phyloP scores from a whole-genome alignment of 2,329 filamentous ascomycete species.

The Didymella pinodella region DNA sequence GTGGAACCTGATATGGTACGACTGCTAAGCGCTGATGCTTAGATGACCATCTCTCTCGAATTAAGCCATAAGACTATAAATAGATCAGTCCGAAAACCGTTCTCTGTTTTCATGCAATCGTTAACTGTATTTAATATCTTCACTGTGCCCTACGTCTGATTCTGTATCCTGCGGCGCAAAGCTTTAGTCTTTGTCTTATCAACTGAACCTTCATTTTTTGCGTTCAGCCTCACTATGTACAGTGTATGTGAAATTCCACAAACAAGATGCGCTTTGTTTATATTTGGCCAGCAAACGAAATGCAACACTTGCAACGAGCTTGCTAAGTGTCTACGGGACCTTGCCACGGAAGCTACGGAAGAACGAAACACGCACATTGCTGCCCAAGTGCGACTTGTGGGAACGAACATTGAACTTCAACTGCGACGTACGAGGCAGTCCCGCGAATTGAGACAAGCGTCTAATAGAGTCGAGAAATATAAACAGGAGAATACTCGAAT shows the following conservation, averaged over 20 bases:
- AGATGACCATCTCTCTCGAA: too few species aligned
- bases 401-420: neutral
- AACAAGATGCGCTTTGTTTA: neutral
- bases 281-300: neutral
- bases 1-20: neutral
- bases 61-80: neutral
- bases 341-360: neutral
- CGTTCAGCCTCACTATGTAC: neutral
- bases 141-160: too few species aligned
- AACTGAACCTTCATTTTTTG: too few species aligned
- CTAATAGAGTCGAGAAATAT: neutral
- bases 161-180: too few species aligned
- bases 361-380: neutral
- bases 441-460: neutral
- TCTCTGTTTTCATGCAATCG: neutral
- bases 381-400: constrained; percentile 1
- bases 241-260: neutral
- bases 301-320: constrained; percentile 2
- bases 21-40: too few species aligned
- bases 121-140: too few species aligned
- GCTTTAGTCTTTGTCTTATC: too few species aligned
- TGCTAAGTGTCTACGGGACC: neutral
- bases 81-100: neutral
- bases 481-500: neutral
- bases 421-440: neutral